Evolutionary conservation across 768 basidiomycete genomes (phyloP).

Genomic region (Pleurotus ostreatus): DNA sequence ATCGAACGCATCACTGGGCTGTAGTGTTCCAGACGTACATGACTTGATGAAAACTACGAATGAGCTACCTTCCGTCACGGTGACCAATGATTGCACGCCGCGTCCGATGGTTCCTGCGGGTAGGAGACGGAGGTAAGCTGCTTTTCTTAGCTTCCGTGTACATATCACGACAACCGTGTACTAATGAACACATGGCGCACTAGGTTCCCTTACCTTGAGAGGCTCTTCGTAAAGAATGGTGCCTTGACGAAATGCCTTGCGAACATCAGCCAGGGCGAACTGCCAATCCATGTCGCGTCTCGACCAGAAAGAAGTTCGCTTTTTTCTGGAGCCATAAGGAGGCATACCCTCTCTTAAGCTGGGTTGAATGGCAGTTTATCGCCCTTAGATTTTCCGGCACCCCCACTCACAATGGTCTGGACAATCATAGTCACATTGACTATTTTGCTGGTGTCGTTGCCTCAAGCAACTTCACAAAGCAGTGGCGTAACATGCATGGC

Average conservation of each 20-base stretch:
- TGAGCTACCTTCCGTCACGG: not conserved
- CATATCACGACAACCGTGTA: slow-evolving; percentile 4
- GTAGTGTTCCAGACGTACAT: too few species aligned
- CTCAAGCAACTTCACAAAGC: slow-evolving; percentile 25
- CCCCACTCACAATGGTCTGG: slow-evolving; percentile 18
- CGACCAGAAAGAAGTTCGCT: not conserved
- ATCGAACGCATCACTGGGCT: too few species aligned
- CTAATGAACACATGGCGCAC: slow-evolving; percentile 1
- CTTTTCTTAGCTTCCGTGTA: not conserved
- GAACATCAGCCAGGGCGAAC: slow-evolving; percentile 8
- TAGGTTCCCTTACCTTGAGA: not conserved
- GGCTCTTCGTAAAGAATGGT: not conserved
- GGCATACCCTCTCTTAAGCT: too few species aligned
- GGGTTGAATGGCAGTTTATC: too few species aligned
- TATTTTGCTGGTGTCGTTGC: slow-evolving; percentile 16
- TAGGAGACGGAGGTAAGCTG: slow-evolving; percentile 5
- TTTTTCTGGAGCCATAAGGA: too few species aligned
- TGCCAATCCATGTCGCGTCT: slow-evolving; percentile 4
- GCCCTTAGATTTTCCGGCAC: not conserved
- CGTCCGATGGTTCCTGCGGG: not conserved
- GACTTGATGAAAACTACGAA: too few species aligned
- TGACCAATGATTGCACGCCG: not conserved
- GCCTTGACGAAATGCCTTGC: not conserved
- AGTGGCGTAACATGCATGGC: slow-evolving; percentile 36
- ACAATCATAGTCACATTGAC: slow-evolving; percentile 15